phyloP scores from a whole-genome alignment of 1,284 basidiomycete species.

The Ustanciosporium gigantosporum region DNA sequence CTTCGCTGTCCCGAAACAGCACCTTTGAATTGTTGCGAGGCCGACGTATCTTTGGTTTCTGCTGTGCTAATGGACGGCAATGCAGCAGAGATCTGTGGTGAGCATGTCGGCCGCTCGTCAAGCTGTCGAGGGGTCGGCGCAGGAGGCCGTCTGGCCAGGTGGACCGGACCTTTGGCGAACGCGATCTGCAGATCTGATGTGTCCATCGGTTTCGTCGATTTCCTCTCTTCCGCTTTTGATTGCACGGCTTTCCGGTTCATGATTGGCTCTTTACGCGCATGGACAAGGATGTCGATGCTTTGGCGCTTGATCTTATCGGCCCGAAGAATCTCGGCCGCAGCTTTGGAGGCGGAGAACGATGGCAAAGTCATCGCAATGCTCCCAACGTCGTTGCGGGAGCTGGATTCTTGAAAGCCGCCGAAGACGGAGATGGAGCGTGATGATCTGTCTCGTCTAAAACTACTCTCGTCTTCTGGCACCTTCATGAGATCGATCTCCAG shows the following conservation, averaged over 20 bases:
- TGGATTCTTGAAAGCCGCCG: slow-evolving; percentile 10
- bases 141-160: slow-evolving; percentile 25
- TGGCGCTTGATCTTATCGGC: slow-evolving; percentile 22
- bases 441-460: slow-evolving; percentile 4
- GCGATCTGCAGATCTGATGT: slow-evolving; percentile 45
- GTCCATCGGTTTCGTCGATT: slow-evolving; percentile 26
- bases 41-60: too few species aligned
- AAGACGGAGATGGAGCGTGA: slow-evolving; percentile 23
- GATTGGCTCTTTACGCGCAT: slow-evolving; percentile 32
- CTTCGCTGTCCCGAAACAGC: too few species aligned
- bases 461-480: slow-evolving; percentile 2
- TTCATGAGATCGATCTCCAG: slow-evolving; percentile 65
- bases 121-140: not conserved
- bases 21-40: too few species aligned
- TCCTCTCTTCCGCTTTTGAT: not conserved
- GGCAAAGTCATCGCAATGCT: slow-evolving; percentile 21
- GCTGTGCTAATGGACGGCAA: too few species aligned
- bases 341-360: slow-evolving; percentile 7
- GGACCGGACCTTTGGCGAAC: slow-evolving; percentile 48
- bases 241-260: slow-evolving; percentile 28
- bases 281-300: slow-evolving; percentile 22
- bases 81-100: too few species aligned
- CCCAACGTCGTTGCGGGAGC: slow-evolving; percentile 9
- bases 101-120: too few species aligned
- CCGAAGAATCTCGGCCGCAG: slow-evolving; percentile 16